Evolutionary conservation across 2,329 filamentous ascomycete species (phyloP), one percentile per base, ranked within the genome.

Genomic region (Neocatenulostroma microsporum): DNA sequence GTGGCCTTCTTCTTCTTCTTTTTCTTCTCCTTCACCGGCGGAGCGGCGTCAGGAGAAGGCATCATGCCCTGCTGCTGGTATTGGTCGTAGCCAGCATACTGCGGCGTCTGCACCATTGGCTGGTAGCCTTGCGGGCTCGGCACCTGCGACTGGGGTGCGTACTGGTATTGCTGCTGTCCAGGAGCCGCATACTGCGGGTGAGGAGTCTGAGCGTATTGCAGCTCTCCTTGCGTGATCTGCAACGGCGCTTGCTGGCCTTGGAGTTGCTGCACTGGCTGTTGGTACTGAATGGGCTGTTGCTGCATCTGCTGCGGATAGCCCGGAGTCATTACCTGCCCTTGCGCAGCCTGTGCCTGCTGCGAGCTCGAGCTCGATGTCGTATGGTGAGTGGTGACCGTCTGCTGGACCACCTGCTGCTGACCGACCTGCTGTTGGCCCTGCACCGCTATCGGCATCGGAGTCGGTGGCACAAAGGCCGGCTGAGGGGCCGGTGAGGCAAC

Each of bases 161-260:
- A 32, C 30, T 8, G 5, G 13, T n/a, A 29, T 14, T 29, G 26
- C 26, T 29, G 26, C 6, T 26, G 13, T 5, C 21, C n/a, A 9
- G 28, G 12, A 6, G 25, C 26, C n/a, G 12, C 20, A n/a, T 14
- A 15, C 18, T 37, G 34, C 19, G 23, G 34, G 25, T 37, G 34
- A 17, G 9, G 34, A 8, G 17, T 10, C 19, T 23, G 17, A 4
- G 31, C 4, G 31, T 34, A 34, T 24, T 27, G 33, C 18, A 25
- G 32, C 14, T 18, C 9, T 24, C 8, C 17, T 23, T 18, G 7
- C 18, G 31, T 8, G 21, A 21, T 14, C 21, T 34, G 18, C n/a
- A 8, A 15, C 8, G 10, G 8, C 12, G 19, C 9, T 23, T 13
- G 21, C 8, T 23, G 18, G 5, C 18, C 31, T 6, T 18, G 8